A percentile compares a stretch with the other conserved stretches of the same genome.
Evolutionary conservation across 2,329 filamentous ascomycete species (phyloP).

Genomic region (Aphanoascus verrucosus): DNA sequence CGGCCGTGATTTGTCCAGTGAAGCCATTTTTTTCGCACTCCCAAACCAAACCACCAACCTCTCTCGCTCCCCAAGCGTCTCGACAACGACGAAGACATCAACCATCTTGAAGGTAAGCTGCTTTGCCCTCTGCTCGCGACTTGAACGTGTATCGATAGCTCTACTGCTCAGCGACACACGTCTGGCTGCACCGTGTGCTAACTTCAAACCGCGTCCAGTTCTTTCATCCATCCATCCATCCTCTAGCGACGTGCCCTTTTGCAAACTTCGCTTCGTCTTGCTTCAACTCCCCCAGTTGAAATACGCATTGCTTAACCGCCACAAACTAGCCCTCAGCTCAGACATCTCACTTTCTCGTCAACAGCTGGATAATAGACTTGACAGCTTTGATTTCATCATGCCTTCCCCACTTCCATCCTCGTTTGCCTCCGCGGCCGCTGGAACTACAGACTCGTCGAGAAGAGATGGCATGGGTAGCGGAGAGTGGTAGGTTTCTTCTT

Average conservation of each 20-base stretch:
- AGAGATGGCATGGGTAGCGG: slow-evolving; percentile 50
- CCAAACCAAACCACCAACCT: neutral
- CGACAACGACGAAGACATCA: neutral
- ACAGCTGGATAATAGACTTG: neutral
- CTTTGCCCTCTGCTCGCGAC: too few relatives aligned
- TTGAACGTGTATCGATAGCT: neutral
- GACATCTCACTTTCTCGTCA: neutral
- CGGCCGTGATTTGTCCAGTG: slow-evolving; percentile 5
- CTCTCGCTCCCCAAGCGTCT: neutral
- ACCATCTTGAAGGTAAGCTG: too few relatives aligned
- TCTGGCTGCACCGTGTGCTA: neutral
- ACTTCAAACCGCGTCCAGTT: neutral
- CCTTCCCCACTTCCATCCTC: slow-evolving; percentile 68
- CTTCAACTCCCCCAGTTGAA: neutral
- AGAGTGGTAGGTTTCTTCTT: slow-evolving; percentile 55
- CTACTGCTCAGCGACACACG: neutral
- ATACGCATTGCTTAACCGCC: slow-evolving; percentile 7
- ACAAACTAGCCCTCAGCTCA: neutral
- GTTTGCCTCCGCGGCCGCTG: slow-evolving; percentile 73
- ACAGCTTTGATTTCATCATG: slow-evolving; percentile 38
- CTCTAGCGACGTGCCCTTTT: neutral
- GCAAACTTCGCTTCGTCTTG: neutral
- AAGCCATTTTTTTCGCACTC: slow-evolving; percentile 8
- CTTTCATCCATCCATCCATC: neutral
- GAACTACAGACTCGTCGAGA: slow-evolving; percentile 57